Evolutionary conservation across 306 rosid genomes (phyloP).

Genomic region (Cucurbita ficifolia): DNA sequence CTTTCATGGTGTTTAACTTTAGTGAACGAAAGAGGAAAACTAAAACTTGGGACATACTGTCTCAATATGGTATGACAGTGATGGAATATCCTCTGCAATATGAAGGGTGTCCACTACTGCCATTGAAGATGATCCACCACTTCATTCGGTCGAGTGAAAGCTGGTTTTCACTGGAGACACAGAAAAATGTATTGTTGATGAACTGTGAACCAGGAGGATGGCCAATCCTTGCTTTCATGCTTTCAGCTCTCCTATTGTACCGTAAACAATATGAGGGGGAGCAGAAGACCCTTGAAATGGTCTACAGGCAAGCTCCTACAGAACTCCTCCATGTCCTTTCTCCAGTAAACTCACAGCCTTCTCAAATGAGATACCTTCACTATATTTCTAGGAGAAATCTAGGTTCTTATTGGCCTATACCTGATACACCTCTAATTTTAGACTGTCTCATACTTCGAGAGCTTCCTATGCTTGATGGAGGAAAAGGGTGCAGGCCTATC

Average conservation of each 20-base stretch:
- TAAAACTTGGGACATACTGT: constrained; percentile 61
- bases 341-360: constrained; percentile 82
- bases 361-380: constrained; percentile 96
- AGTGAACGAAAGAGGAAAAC: constrained; percentile 75
- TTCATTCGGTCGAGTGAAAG: constrained; percentile 97
- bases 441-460: constrained; percentile 75
- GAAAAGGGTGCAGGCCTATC: constrained; percentile 75
- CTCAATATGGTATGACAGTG: constrained; percentile 94
- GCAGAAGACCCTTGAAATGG: constrained; percentile 93
- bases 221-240: constrained; percentile 99
- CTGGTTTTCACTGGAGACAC: constrained; percentile 91
- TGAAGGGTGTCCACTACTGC: constrained; percentile 79
- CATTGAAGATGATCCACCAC: constrained; percentile 91
- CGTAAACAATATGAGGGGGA: constrained; percentile 88
- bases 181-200: constrained; percentile 86
- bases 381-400: constrained; percentile 78
- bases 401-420: constrained; percentile 88
- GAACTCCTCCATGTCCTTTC: constrained; percentile 74
- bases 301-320: constrained; percentile 94
- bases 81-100: constrained; percentile 96
- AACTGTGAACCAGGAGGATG: constrained; percentile 97
- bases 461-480: constrained; percentile 64
- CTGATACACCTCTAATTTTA: constrained; percentile 67
- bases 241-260: constrained; percentile 74
- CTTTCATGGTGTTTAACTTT: constrained; percentile 94